Evolutionary conservation across 2,329 filamentous ascomycete genomes (phyloP), one percentile per base, ranked within the genome.

Genomic region (Ascochyta pisi): DNA sequence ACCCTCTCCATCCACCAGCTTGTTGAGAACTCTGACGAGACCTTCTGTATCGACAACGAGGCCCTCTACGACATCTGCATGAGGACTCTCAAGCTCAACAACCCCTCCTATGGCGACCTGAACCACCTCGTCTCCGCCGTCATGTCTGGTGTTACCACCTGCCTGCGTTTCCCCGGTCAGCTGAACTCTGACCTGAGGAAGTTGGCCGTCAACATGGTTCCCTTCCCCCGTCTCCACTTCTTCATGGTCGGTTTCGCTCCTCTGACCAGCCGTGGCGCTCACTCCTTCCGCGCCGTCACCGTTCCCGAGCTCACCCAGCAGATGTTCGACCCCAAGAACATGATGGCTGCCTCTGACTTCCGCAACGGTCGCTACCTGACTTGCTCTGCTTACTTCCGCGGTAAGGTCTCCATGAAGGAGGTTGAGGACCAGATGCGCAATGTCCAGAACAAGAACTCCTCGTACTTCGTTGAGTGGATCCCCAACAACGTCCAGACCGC

Each of bases 261-360:
- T 78, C 87, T 99, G 76, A 99, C 95, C 79, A 96, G 92, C 82
- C 89, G 90, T 80, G 88, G 89, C 73, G 90, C 94, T 68, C 82
- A 96, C 86, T 92, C 91, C 71, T 99, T 98, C 94, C 95, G 95
- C 78, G 94, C 95, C 68, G 90, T 98, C 80, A 93, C 89, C 76
- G 95, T 99, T 61, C 94, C 95, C 56, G 95, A 99, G 86, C 87
- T 99, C 80, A 98, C 95, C 75, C 95, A 99, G 86, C 95, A 99
- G 83, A 98, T 99, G 92, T 99, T 96, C 86, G 95, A 99, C 85
- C 94, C 95, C 76, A 99, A 98, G 92, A 99, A 99, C 89, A 99
- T 99, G 94, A 99, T 99, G 95, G 95, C 95, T 83, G 95, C 95
- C 66, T 96, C 93, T 64, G 95, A 99, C 85, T 99, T 99, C 92